These are phyloP conservation scores for Alternaria gansuensis DNA, from an alignment of 2,329 filamentous ascomycete species.

Conservation along the genomic window DNA sequence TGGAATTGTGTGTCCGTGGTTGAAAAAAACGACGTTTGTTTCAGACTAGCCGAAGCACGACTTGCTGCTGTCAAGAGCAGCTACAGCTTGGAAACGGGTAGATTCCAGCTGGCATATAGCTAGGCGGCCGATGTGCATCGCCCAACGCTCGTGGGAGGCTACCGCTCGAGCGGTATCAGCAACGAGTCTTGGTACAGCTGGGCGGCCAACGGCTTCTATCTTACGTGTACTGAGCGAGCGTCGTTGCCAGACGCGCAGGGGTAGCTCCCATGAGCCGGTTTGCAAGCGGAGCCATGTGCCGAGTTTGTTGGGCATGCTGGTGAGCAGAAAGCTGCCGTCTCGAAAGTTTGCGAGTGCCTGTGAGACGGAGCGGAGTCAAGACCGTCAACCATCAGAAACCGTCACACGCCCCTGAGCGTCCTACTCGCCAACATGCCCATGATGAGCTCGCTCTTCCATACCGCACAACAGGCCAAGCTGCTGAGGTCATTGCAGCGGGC, in stretches of 20 bases:
- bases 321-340: background rate
- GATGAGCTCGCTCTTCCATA: background rate
- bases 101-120: constrained; percentile 12
- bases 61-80: constrained; percentile 14
- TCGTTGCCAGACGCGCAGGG: constrained; percentile 28
- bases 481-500: background rate
- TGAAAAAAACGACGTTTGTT: background rate
- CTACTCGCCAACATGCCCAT: background rate
- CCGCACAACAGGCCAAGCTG: constrained; percentile 1
- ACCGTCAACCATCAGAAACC: background rate
- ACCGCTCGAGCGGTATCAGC: constrained; percentile 8
- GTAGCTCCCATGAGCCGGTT: background rate
- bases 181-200: constrained; percentile 26
- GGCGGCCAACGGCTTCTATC: constrained; percentile 12
- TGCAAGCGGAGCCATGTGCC: too few species aligned
- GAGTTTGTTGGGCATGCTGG: background rate
- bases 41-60: background rate
- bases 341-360: background rate
- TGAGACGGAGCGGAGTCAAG: background rate
- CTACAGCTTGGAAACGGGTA: constrained; percentile 20
- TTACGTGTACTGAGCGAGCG: background rate
- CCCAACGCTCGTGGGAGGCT: constrained; percentile 6
- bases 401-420: background rate
- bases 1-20: background rate
- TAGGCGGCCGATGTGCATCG: constrained; percentile 7